phyloP scores from a whole-genome alignment of 75 land plant species.

The Azolla pinnata region DNA sequence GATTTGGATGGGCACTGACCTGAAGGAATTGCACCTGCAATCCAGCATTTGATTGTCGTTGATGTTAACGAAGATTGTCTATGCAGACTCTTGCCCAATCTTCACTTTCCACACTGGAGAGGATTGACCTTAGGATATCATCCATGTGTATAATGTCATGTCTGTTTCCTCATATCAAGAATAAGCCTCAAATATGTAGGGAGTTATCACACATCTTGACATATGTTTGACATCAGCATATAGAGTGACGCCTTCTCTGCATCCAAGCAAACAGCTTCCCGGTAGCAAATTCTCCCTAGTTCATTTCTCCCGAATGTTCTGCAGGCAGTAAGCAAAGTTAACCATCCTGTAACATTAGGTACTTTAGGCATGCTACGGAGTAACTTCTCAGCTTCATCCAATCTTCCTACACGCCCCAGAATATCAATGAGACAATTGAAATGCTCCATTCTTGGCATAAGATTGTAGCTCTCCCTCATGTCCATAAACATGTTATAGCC shows the following conservation, averaged over 20 bases:
- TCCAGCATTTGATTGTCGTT: too few relatives aligned
- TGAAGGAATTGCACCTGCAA: too few relatives aligned
- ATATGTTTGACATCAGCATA: slow-evolving; percentile 41
- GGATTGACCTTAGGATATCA: too few relatives aligned
- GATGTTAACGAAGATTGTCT: too few relatives aligned
- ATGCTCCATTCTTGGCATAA: slow-evolving; percentile 28
- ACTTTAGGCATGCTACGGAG: slow-evolving; percentile 32
- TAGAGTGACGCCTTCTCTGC: slow-evolving; percentile 31
- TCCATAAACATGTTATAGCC: slow-evolving; percentile 23
- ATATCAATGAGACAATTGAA: slow-evolving; percentile 32
- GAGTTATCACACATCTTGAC: too few relatives aligned
- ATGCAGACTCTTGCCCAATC: too few relatives aligned
- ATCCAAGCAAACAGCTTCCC: slow-evolving; percentile 23
- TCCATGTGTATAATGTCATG: too few relatives aligned
- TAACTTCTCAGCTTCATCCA: slow-evolving; percentile 43
- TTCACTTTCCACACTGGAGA: too few relatives aligned
- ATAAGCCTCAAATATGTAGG: too few relatives aligned
- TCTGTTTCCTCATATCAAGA: too few relatives aligned
- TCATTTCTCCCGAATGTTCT: slow-evolving; percentile 26
- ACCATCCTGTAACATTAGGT: slow-evolving; percentile 36
- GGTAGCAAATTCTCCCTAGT: slow-evolving; percentile 24
- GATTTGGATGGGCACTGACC: too few relatives aligned
- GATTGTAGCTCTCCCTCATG: slow-evolving; percentile 1
- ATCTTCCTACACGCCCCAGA: slow-evolving; percentile 28
- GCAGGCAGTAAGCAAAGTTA: slow-evolving; percentile 45